Evolutionary conservation across 2,329 filamentous ascomycete species (phyloP).

Genomic region (Aspergillus sp.): DNA sequence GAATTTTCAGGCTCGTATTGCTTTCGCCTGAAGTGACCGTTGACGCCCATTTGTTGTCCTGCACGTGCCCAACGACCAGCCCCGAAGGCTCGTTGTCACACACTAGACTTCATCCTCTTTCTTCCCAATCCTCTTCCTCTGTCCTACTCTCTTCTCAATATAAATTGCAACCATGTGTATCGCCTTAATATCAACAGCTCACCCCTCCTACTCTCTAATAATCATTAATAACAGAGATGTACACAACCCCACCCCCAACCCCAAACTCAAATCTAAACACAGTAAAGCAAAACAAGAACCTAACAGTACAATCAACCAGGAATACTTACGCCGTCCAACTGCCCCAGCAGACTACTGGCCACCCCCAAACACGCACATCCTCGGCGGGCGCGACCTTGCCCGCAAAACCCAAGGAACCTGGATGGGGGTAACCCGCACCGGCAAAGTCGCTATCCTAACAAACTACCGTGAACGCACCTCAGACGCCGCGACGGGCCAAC

Average conservation of each 20-base stretch:
- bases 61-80: constrained; percentile 8
- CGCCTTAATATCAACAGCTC: constrained; percentile 65
- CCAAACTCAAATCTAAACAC: not conserved
- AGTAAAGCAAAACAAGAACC: not conserved
- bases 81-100: not conserved
- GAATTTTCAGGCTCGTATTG: not conserved
- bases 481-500: constrained; percentile 45
- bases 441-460: constrained; percentile 62
- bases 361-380: constrained; percentile 53
- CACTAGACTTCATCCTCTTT: not conserved
- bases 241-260: constrained; percentile 13
- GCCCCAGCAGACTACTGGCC: constrained; percentile 61
- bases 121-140: not conserved
- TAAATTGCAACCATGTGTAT: constrained; percentile 60
- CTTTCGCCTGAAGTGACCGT: not conserved
- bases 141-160: not conserved
- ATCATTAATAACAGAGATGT: constrained; percentile 76
- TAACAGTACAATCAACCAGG: constrained; percentile 38
- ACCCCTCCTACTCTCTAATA: constrained; percentile 64
- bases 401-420: constrained; percentile 62
- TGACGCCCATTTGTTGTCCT: constrained; percentile 2
- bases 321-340: constrained; percentile 63
- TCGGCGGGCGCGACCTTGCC: constrained; percentile 63
- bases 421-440: constrained; percentile 62
- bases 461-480: constrained; percentile 61